These are phyloP conservation scores for Castanea sativa DNA, from an alignment of 306 rosid species.

Conservation along the genomic window DNA sequence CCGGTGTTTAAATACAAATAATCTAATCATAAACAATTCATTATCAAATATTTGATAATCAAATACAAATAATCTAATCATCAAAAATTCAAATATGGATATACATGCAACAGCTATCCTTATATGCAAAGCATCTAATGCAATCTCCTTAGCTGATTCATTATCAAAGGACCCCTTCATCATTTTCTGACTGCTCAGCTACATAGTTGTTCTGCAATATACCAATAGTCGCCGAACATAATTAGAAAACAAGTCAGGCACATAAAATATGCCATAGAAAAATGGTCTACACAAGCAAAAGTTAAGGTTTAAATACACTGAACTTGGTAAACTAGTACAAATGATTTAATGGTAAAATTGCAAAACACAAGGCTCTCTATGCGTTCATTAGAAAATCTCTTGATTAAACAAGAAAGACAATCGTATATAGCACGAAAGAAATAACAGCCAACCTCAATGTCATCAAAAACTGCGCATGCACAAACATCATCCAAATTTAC, in stretches of 20 bases:
- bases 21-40: too few species aligned
- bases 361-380: background rate
- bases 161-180: slow-evolving; percentile 55
- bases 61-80: too few species aligned
- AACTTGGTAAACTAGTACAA: background rate
- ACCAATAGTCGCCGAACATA: slow-evolving; percentile 7
- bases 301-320: background rate
- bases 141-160: too few species aligned
- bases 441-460: slow-evolving; percentile 61
- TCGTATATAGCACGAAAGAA: slow-evolving; percentile 10
- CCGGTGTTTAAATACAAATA: too few species aligned
- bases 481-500: slow-evolving; percentile 76
- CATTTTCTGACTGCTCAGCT: slow-evolving; percentile 48
- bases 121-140: too few species aligned
- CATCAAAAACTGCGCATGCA: slow-evolving; percentile 82
- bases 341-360: background rate
- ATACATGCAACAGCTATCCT: too few species aligned
- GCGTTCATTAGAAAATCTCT: slow-evolving; percentile 11
- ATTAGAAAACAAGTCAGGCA: background rate
- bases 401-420: background rate
- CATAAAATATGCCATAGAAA: background rate
- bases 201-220: slow-evolving; percentile 62
- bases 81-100: too few species aligned
- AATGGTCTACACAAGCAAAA: background rate
- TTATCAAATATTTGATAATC: too few species aligned